phyloP scores from a whole-genome alignment of 306 rosid genomes.

The Cicer yamashitae region DNA sequence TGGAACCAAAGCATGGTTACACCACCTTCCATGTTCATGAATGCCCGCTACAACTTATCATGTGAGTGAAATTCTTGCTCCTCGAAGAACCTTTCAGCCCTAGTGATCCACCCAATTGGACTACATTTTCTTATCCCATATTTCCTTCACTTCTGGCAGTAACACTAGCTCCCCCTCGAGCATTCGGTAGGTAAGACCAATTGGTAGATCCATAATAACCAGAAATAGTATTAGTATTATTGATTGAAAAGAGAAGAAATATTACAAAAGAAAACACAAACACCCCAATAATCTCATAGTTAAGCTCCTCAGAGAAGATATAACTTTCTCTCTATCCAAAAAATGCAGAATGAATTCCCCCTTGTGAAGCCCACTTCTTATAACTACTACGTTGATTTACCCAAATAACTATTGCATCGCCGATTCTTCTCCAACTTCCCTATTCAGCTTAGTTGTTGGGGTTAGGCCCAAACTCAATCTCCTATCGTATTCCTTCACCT shows the following conservation, averaged over 20 bases:
- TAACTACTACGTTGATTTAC: background rate
- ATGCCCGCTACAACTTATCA: background rate
- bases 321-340: background rate
- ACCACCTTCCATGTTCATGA: background rate
- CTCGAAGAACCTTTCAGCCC: background rate
- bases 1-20: too few species aligned
- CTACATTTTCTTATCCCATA: background rate
- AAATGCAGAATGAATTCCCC: background rate
- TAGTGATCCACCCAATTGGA: background rate
- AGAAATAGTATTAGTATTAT: background rate
- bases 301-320: background rate
- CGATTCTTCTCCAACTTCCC: background rate
- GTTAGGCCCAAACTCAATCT: background rate
- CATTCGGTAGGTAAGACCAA: too few species aligned
- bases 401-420: background rate
- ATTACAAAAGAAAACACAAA: too few species aligned
- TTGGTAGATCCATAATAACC: too few species aligned
- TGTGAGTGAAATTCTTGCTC: background rate
- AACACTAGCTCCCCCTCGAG: background rate
- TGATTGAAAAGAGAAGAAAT: background rate
- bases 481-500: constrained; percentile 23
- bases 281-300: background rate
- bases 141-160: background rate
- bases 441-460: constrained; percentile 6
- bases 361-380: background rate